Evolutionary conservation across 768 basidiomycete genomes (phyloP).

Genomic region (Collybia mongolica): DNA sequence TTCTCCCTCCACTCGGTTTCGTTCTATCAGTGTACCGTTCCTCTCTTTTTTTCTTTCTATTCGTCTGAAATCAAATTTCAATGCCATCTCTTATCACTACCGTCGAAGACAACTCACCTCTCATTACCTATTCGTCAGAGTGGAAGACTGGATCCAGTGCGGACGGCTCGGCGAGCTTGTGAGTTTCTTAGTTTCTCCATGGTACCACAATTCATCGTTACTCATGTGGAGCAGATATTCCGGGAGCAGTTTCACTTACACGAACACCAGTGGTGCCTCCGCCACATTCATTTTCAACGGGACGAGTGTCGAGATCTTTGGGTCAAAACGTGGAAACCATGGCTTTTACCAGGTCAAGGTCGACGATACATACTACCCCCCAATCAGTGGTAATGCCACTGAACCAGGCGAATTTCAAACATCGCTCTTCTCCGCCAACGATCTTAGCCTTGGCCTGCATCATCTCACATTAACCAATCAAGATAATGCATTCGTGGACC

Average conservation of each 20-base stretch:
- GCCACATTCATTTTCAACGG: conserved; percentile 48
- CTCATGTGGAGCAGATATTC: conserved; percentile 26
- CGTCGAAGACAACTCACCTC: conserved; percentile 16
- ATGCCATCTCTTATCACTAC: conserved; percentile 12
- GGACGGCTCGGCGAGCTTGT: conserved; percentile 5
- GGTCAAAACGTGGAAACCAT: conserved; percentile 47
- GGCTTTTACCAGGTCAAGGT: conserved; percentile 42
- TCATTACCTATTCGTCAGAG: conserved; percentile 11
- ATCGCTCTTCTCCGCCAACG: conserved; percentile 33
- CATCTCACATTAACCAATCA: conserved; percentile 32
- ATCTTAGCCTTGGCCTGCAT: conserved; percentile 33
- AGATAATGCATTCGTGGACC: conserved; percentile 32
- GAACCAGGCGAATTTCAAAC: conserved; percentile 36
- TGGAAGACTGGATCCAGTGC: conserved; percentile 10
- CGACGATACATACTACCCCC: conserved; percentile 29
- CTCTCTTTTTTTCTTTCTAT: background rate
- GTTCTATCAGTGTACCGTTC: background rate
- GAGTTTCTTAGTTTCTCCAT: background rate
- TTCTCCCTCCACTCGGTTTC: background rate
- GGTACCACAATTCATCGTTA: background rate
- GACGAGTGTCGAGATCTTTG: conserved; percentile 48
- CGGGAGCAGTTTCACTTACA: conserved; percentile 36
- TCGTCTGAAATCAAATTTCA: background rate
- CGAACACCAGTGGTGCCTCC: conserved; percentile 27
- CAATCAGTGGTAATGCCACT: conserved; percentile 24